These are phyloP conservation scores for Aquilaria yunnanensis DNA, from an alignment of 345 rosid species.

Conservation along the genomic window DNA sequence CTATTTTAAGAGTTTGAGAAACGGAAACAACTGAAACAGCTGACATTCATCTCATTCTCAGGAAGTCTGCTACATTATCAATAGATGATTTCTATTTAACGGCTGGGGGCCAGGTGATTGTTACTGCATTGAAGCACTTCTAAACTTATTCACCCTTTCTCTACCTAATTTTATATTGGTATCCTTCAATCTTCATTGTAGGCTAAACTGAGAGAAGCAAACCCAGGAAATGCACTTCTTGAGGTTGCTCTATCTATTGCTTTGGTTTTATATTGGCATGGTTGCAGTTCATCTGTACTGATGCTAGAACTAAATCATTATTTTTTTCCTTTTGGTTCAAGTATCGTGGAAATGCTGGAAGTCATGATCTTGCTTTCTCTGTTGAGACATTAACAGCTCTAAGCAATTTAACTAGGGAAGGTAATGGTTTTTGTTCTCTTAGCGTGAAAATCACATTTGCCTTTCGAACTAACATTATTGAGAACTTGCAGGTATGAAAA, in stretches of 20 bases:
- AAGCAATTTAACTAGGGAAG: slow-evolving; percentile 61
- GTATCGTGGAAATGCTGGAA: slow-evolving; percentile 96
- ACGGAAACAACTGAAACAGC: background rate
- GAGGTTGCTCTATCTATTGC: slow-evolving; percentile 40
- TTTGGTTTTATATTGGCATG: slow-evolving; percentile 1
- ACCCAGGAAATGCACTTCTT: slow-evolving; percentile 79
- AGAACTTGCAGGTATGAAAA: slow-evolving; percentile 59
- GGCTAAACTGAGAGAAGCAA: slow-evolving; percentile 65
- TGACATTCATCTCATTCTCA: slow-evolving; percentile 23
- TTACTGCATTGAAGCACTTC: slow-evolving; percentile 9
- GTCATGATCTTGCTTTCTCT: slow-evolving; percentile 93
- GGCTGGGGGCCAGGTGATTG: slow-evolving; percentile 69
- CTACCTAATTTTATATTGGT: slow-evolving; percentile 8
- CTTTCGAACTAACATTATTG: slow-evolving; percentile 16
- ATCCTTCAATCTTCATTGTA: slow-evolving; percentile 24
- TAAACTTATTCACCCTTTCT: background rate
- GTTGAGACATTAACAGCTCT: slow-evolving; percentile 53
- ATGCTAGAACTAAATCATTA: slow-evolving; percentile 3
- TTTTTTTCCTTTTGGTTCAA: slow-evolving; percentile 18
- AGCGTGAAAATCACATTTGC: slow-evolving; percentile 4
- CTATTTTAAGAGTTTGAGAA: slow-evolving; percentile 3
- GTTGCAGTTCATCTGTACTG: slow-evolving; percentile 3
- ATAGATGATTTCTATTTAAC: slow-evolving; percentile 96
- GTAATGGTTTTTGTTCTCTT: slow-evolving; percentile 28
- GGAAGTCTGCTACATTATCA: slow-evolving; percentile 81